These are phyloP conservation scores for Choanephora cucurbitarum DNA, from an alignment of 371 early-diverging fungal species.

Conservation along the genomic window DNA sequence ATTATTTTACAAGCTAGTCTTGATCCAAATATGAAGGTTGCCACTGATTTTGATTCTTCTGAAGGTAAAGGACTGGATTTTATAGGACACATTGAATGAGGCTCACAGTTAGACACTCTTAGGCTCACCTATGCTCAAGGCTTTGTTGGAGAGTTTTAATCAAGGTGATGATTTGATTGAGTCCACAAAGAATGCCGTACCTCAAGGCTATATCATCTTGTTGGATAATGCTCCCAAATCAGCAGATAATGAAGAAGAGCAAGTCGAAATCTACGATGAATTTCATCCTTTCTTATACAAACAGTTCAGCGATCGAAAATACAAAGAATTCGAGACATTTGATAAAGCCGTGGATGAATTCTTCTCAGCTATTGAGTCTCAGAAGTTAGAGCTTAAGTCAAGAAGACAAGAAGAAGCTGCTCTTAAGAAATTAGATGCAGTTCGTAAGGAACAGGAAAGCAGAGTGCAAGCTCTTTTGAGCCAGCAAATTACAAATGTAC, in stretches of 20 bases:
- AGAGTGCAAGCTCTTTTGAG: conserved; percentile 75
- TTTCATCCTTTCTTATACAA: conserved; percentile 85
- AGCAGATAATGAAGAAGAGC: conserved; percentile 35
- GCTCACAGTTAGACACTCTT: no score
- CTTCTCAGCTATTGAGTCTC: conserved; percentile 90
- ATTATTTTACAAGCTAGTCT: conserved; percentile 72
- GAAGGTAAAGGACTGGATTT: conserved; percentile 50
- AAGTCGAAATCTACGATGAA: conserved; percentile 79
- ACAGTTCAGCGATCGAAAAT: conserved; percentile 57
- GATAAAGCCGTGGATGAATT: conserved; percentile 89
- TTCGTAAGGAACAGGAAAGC: conserved; percentile 76
- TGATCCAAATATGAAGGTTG: conserved; percentile 64
- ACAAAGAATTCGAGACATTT: conserved; percentile 74
- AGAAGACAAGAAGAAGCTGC: conserved; percentile 79
- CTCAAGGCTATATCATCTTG: conserved; percentile 65
- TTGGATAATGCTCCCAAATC: conserved; percentile 44
- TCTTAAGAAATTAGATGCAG: conserved; percentile 79
- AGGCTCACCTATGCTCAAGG: conserved; percentile 36
- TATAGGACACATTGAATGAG: no score
- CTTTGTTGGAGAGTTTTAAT: conserved; percentile 44
- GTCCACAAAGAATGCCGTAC: conserved; percentile 41
- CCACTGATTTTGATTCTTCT: conserved; percentile 55
- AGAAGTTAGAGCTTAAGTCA: conserved; percentile 72
- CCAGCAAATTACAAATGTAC: conserved; percentile 64
- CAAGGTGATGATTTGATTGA: conserved; percentile 63